Percentiles rank a stretch among this genome's conserved stretches.
These are phyloP conservation scores for Glebionis coronaria DNA, from an alignment of 129 eudicot genomes.

Conservation along the genomic window DNA sequence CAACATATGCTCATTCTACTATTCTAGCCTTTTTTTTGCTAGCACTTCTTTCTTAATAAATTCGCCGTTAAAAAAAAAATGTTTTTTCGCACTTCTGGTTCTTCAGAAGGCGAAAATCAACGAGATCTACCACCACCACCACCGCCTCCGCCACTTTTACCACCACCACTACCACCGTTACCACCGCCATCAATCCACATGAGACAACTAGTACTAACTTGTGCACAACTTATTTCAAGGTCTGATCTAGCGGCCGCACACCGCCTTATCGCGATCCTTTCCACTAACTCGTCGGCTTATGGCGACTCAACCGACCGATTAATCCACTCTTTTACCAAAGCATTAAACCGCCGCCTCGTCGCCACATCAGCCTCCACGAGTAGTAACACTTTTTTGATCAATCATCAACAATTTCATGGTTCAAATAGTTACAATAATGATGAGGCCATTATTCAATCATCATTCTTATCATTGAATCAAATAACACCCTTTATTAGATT, in stretches of 20 bases:
- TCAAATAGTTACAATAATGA: neutral
- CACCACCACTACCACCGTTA: conserved; percentile 9
- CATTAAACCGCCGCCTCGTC: conserved; percentile 50
- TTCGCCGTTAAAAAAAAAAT: neutral
- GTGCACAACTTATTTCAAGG: conserved; percentile 66
- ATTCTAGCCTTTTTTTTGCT: too few relatives aligned
- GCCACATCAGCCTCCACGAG: conserved; percentile 9
- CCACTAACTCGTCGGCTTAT: conserved; percentile 41
- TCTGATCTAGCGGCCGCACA: conserved; percentile 62
- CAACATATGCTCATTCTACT: too few relatives aligned
- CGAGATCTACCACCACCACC: conserved; percentile 27
- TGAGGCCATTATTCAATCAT: conserved; percentile 48
- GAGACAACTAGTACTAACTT: neutral
- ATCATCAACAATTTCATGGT: neutral
- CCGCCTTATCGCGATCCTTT: conserved; percentile 48
- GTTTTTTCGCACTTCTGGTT: conserved; percentile 9
- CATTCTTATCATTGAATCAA: conserved; percentile 70
- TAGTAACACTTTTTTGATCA: too few relatives aligned
- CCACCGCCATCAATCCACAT: neutral
- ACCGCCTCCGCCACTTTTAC: conserved; percentile 9
- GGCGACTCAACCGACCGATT: conserved; percentile 72
- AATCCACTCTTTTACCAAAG: conserved; percentile 44
- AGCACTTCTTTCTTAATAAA: too few relatives aligned
- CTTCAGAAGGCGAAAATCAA: conserved; percentile 1
- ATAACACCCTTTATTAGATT: conserved; percentile 83